phyloP scores from a whole-genome alignment of 2,329 filamentous ascomycete genomes.

The Graphiopsis chlorocephala region DNA sequence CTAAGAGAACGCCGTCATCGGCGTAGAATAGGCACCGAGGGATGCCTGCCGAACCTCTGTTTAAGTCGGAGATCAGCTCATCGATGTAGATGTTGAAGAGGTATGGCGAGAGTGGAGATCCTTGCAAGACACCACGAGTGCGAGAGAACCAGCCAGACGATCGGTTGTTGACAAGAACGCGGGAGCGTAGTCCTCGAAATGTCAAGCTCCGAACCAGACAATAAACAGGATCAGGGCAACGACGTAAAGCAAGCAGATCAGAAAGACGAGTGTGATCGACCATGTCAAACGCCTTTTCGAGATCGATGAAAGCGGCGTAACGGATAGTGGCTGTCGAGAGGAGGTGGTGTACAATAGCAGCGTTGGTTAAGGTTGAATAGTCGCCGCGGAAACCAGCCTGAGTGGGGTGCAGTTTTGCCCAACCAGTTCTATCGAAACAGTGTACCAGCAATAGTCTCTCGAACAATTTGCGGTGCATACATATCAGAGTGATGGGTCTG shows the following conservation, averaged over 20 bases:
- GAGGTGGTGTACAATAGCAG: background rate
- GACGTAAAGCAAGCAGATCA: background rate
- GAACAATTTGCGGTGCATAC: background rate
- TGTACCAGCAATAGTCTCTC: background rate
- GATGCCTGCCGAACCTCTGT: background rate
- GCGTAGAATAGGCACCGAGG: background rate
- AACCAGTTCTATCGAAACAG: background rate
- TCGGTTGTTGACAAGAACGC: background rate
- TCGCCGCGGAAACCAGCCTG: background rate
- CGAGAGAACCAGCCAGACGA: background rate
- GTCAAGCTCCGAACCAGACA: background rate
- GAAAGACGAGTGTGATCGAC: background rate
- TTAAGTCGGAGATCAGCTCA: background rate
- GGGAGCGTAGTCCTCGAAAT: background rate
- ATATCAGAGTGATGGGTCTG: background rate
- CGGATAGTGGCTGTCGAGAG: background rate
- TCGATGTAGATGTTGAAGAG: slow-evolving; percentile 2
- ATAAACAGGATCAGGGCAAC: background rate
- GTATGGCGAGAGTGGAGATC: background rate
- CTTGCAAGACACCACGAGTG: background rate
- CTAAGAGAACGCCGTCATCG: background rate
- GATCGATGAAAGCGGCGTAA: background rate
- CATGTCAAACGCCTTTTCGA: background rate
- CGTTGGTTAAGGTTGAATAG: background rate
- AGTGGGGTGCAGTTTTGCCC: background rate